Evolutionary conservation across 2,329 filamentous ascomycete species (phyloP).

Genomic region (Epichloe gansuensis): DNA sequence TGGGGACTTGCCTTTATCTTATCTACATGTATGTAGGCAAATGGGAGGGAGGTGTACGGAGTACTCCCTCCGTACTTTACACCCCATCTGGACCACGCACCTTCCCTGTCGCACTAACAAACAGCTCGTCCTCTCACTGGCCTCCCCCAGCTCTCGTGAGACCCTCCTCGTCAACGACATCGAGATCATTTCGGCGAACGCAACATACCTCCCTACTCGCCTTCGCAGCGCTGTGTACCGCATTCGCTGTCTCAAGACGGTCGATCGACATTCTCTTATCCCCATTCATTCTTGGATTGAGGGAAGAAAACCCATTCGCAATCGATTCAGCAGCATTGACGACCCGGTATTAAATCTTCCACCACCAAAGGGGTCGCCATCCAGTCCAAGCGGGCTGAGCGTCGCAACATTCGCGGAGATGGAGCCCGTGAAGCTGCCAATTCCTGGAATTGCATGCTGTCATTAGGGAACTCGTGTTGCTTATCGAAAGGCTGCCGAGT

Average conservation of each 20-base stretch:
- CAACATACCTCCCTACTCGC: background rate
- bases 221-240: background rate
- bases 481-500: background rate
- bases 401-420: conserved; percentile 23
- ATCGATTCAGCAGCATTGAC: background rate
- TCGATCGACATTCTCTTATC: background rate
- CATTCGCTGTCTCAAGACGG: background rate
- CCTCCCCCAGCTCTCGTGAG: conserved; percentile 1
- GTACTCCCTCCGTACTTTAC: background rate
- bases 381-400: conserved; percentile 2
- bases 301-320: background rate
- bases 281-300: background rate
- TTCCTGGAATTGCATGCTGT: conserved; percentile 10
- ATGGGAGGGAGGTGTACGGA: no score
- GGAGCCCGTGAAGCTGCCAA: conserved; percentile 21
- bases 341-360: background rate
- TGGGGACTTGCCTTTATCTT: no score
- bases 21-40: no score
- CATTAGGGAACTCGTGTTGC: conserved; percentile 1
- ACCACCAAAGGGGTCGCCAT: background rate
- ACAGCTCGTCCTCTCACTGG: background rate
- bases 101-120: conserved; percentile 1
- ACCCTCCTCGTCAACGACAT: conserved; percentile 3
- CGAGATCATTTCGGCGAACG: background rate
- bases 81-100: background rate